Percentiles rank a stretch among this genome's conserved stretches.
Evolutionary conservation across 1,284 basidiomycete species (phyloP).

Genomic region (Apiotrichum montevideense): DNA sequence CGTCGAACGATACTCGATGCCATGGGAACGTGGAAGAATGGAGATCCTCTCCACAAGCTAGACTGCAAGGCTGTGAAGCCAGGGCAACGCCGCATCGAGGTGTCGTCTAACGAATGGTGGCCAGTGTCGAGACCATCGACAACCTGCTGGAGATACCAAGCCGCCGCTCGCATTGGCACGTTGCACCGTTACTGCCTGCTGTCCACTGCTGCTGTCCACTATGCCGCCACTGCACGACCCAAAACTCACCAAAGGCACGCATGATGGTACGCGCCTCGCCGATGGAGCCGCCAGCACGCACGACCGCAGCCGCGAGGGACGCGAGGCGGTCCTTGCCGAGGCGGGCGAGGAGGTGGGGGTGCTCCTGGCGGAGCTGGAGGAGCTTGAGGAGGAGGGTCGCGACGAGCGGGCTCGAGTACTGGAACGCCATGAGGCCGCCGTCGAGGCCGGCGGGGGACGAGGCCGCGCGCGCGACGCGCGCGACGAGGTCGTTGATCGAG

Average conservation of each 20-base stretch:
- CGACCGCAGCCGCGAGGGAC: conserved; percentile 31
- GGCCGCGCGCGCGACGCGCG: conserved; percentile 28
- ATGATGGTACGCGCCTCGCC: conserved; percentile 43
- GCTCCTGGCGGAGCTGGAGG: conserved; percentile 22
- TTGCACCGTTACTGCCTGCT: no score
- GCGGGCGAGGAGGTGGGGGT: conserved; percentile 11
- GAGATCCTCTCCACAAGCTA: no score
- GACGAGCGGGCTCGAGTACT: conserved; percentile 39
- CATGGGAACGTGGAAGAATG: no score
- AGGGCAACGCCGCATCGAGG: no score
- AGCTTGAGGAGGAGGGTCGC: conserved; percentile 35
- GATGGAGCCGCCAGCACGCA: conserved; percentile 27
- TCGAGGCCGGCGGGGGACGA: conserved; percentile 39
- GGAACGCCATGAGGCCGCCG: conserved; percentile 39
- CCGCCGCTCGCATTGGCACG: no score
- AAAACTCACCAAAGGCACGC: conserved; percentile 39
- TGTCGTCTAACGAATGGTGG: no score
- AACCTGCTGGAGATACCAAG: no score
- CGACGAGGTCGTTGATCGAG: conserved; percentile 15
- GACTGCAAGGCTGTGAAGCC: no score
- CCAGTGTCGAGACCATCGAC: no score
- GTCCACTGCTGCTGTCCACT: no score
- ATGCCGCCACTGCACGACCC: no score
- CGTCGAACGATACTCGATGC: no score
- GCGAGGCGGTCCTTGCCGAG: conserved; percentile 14